Percentiles rank a stretch among this genome's conserved stretches.
Conservation (phyloP, 768 basidiomycete genomes). For the Sporobolomyces roseus region DNA sequence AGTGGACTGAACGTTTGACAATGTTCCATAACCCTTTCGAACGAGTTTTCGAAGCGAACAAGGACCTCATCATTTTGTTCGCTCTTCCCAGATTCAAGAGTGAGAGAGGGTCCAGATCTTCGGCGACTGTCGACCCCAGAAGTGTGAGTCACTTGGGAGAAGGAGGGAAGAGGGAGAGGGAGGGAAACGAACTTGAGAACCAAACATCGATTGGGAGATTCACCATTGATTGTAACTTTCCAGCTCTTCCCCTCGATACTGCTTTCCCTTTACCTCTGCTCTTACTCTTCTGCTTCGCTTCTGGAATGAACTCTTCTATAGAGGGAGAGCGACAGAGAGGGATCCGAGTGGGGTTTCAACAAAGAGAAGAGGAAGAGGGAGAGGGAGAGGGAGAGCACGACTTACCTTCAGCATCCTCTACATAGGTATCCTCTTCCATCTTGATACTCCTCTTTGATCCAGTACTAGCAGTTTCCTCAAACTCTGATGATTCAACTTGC, state of each 20-base stretch:
- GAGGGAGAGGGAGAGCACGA: too few relatives aligned
- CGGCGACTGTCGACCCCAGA: background rate
- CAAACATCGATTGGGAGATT: background rate
- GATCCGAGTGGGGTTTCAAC: background rate
- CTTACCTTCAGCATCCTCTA: constrained; percentile 13
- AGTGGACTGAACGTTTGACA: background rate
- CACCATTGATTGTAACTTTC: background rate
- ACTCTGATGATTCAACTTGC: background rate
- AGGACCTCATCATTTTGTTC: constrained; percentile 1
- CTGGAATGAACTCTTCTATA: constrained; percentile 1
- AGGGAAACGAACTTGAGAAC: background rate
- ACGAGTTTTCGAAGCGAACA: background rate
- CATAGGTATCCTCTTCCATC: background rate
- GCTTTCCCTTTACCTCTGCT: background rate
- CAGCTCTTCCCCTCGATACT: background rate
- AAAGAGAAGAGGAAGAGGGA: background rate
- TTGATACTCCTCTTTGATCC: background rate
- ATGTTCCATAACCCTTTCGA: background rate
- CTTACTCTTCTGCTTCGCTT: background rate
- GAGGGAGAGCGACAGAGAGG: background rate
- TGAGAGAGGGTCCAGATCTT: background rate
- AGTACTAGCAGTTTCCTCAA: background rate
- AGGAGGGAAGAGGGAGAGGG: background rate
- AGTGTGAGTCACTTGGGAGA: background rate
- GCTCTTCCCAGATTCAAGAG: background rate